Conservation (phyloP, 768 basidiomycete species). For the Suillus bovinus region DNA sequence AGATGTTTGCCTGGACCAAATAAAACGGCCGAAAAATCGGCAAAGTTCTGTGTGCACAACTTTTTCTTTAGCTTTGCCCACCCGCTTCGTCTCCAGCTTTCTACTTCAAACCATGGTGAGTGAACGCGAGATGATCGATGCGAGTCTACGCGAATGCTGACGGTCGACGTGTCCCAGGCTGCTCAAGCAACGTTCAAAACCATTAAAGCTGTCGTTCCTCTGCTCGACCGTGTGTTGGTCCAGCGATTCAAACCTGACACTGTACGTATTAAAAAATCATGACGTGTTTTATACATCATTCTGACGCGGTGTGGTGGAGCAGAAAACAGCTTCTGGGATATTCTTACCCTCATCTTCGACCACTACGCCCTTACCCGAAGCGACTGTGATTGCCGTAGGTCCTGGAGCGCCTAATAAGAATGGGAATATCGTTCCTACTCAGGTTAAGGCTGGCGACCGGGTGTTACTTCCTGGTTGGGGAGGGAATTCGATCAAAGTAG, state of each 20-base stretch:
- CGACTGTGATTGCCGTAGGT: slow-evolving; percentile 93
- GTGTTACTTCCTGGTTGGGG: slow-evolving; percentile 97
- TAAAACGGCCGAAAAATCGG: slow-evolving; percentile 23
- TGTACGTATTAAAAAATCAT: slow-evolving; percentile 47
- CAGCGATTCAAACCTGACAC: slow-evolving; percentile 97
- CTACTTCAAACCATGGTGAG: slow-evolving; percentile 30
- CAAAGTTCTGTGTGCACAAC: slow-evolving; percentile 10
- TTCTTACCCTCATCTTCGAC: slow-evolving; percentile 94
- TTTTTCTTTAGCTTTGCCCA: slow-evolving; percentile 29
- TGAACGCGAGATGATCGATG: background rate
- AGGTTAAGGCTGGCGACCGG: slow-evolving; percentile 86
- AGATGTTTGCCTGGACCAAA: slow-evolving; percentile 32
- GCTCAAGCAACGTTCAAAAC: slow-evolving; percentile 93
- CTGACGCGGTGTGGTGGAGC: slow-evolving; percentile 2
- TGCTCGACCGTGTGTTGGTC: slow-evolving; percentile 95
- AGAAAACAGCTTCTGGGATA: slow-evolving; percentile 99
- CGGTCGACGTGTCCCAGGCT: slow-evolving; percentile 44
- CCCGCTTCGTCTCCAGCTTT: slow-evolving; percentile 14
- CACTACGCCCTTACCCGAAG: slow-evolving; percentile 87
- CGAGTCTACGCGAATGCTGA: background rate
- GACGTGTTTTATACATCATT: background rate
- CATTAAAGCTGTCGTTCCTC: slow-evolving; percentile 87
- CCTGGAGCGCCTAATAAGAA: slow-evolving; percentile 93
- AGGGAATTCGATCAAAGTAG: slow-evolving; percentile 93
- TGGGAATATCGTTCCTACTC: slow-evolving; percentile 69